phyloP scores from a whole-genome alignment of 2,329 filamentous ascomycete genomes.

The Thielaviopsis euricoi region DNA sequence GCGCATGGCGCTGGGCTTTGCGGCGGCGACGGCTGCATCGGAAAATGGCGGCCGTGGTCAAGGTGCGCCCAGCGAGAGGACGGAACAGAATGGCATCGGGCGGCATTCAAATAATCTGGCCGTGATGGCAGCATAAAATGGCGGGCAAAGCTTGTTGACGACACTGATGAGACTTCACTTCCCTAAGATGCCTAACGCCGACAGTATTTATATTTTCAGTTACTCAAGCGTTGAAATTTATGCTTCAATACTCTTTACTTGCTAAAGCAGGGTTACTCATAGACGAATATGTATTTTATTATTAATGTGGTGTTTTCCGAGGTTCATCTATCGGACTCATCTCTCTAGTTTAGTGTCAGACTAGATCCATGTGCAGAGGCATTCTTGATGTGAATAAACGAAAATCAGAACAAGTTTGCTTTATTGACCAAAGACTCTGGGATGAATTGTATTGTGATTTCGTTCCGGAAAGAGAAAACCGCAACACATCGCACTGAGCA shows the following conservation, averaged over 20 bases:
- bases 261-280: too few species aligned
- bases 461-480: too few species aligned
- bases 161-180: constrained; percentile 4
- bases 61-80: not conserved
- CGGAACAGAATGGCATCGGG: constrained; percentile 19
- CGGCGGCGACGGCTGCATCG: constrained; percentile 13
- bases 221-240: too few species aligned
- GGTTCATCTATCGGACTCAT: not conserved
- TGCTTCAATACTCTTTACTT: too few species aligned
- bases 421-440: not conserved
- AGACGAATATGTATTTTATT: too few species aligned
- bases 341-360: not conserved
- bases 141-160: constrained; percentile 17
- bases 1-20: constrained; percentile 34
- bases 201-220: not conserved
- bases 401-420: not conserved
- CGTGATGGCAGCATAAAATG: constrained; percentile 15
- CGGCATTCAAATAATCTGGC: constrained; percentile 14
- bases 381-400: not conserved
- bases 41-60: too few species aligned
- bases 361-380: not conserved
- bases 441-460: too few species aligned
- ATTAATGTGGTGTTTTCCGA: too few species aligned
- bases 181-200: too few species aligned
- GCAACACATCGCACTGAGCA: too few species aligned